Evolutionary conservation across 305 asterid species (phyloP).

Genomic region (Rubia peregrina): DNA sequence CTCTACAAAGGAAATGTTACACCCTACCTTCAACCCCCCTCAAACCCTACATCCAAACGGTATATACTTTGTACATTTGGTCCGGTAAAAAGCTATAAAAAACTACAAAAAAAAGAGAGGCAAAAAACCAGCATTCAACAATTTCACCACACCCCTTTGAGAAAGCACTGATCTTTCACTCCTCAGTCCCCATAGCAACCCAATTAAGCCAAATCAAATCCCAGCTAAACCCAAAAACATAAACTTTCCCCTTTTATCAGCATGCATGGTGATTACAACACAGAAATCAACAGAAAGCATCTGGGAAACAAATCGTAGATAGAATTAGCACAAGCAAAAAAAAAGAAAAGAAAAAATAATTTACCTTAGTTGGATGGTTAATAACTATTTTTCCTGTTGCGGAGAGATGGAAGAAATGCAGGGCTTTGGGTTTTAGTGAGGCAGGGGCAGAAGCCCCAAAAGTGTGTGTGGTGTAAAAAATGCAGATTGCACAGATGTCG

Average conservation of each 20-base stretch:
- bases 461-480: neutral
- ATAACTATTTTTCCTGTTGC: neutral
- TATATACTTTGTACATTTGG: neutral
- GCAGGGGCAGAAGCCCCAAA: neutral
- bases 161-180: neutral
- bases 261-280: neutral
- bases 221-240: neutral
- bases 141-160: neutral
- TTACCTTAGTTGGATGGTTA: neutral
- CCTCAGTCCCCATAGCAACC: constrained; percentile 3
- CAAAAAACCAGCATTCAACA: neutral
- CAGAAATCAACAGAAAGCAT: neutral
- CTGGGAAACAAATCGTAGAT: neutral
- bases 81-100: too few relatives aligned
- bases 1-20: neutral
- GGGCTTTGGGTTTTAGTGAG: constrained; percentile 3
- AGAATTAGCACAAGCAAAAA: neutral
- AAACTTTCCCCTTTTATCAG: neutral
- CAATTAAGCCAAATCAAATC: neutral
- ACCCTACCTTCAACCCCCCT: neutral
- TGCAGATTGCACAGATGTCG: neutral
- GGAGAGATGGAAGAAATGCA: neutral
- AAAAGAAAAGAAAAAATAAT: neutral
- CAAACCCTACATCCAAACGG: neutral
- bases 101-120: neutral